Evolutionary conservation across 2,329 filamentous ascomycete species (phyloP).

Genomic region (Dactylellina parvicollis): DNA sequence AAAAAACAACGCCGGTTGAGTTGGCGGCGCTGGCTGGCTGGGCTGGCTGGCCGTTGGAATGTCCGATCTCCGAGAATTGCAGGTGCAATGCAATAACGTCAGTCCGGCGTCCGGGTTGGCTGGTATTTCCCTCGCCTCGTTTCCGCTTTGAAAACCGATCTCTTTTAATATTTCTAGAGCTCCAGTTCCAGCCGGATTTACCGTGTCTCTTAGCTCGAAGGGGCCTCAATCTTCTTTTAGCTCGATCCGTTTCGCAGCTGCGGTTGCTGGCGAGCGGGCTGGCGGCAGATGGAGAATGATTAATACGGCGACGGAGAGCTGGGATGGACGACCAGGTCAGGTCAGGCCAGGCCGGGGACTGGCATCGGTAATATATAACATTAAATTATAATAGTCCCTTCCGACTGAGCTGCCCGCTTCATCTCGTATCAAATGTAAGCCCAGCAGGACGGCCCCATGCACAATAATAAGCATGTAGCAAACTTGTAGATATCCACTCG

Average conservation of each 20-base stretch:
- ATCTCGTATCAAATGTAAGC: background rate
- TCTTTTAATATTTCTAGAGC: no score
- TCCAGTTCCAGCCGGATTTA: background rate
- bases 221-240: background rate
- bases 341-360: no score
- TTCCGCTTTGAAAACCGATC: background rate
- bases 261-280: background rate
- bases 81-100: background rate
- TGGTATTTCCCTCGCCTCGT: conserved; percentile 16
- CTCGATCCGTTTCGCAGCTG: background rate
- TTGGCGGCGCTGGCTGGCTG: background rate
- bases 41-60: background rate
- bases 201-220: no score
- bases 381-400: background rate
- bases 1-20: conserved; percentile 13
- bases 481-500: conserved; percentile 13
- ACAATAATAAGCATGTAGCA: background rate
- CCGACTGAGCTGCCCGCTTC: background rate
- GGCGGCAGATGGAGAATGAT: background rate
- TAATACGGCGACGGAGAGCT: background rate
- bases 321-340: background rate
- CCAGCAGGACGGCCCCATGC: background rate
- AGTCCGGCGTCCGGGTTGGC: background rate
- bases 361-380: conserved; percentile 10
- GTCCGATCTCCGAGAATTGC: background rate